phyloP scores from a whole-genome alignment of 2,329 filamentous ascomycete genomes.

The Aspergillus ruber region DNA sequence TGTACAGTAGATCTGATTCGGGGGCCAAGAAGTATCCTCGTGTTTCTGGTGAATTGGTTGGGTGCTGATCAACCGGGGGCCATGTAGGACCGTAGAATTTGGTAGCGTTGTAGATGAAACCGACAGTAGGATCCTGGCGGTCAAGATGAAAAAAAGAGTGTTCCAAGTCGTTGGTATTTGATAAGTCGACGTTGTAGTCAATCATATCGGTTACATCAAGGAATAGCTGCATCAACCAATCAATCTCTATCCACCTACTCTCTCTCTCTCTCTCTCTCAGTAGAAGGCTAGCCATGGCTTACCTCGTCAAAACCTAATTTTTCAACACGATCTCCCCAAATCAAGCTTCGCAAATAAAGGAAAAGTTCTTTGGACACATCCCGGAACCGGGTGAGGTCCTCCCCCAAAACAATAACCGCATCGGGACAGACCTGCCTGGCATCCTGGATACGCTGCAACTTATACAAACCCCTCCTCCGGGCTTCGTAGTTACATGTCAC shows the following conservation, averaged over 20 bases:
- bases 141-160: constrained; percentile 77
- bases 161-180: constrained; percentile 60
- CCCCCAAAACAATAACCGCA: constrained; percentile 76
- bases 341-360: constrained; percentile 62
- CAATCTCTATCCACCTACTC: background rate
- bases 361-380: constrained; percentile 79
- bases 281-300: constrained; percentile 19
- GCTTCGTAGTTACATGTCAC: constrained; percentile 95
- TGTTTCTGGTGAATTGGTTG: constrained; percentile 15
- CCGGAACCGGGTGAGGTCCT: constrained; percentile 78
- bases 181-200: constrained; percentile 66
- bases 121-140: constrained; percentile 64
- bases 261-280: background rate
- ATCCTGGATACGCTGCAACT: constrained; percentile 79
- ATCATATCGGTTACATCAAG: constrained; percentile 82
- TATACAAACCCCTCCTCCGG: constrained; percentile 57
- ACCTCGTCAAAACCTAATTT: constrained; percentile 88
- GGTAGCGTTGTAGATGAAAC: constrained; percentile 72
- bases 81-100: constrained; percentile 58
- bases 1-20: constrained; percentile 30
- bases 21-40: background rate
- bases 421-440: constrained; percentile 76
- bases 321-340: constrained; percentile 74
- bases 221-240: constrained; percentile 45
- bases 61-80: constrained; percentile 29